phyloP scores from a whole-genome alignment of 2,329 filamentous ascomycete species.

The Trichothecium sympodiale region DNA sequence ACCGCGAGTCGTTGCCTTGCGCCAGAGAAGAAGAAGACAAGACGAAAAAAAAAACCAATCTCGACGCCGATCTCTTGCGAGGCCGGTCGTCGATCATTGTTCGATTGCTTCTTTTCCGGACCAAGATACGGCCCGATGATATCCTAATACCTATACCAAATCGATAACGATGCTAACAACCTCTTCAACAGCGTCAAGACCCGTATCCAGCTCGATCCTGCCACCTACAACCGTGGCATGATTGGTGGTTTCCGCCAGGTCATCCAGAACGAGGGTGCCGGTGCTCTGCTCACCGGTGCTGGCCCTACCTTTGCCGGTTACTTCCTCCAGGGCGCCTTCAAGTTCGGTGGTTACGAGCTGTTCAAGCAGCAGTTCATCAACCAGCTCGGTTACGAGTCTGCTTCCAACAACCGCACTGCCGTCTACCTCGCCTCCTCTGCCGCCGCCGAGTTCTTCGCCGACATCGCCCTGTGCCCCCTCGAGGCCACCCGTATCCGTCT shows the following conservation, averaged over 20 bases:
- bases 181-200: constrained; percentile 68
- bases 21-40: neutral
- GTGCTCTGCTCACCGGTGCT: constrained; percentile 74
- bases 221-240: constrained; percentile 79
- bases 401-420: constrained; percentile 66
- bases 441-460: constrained; percentile 57
- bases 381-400: constrained; percentile 64
- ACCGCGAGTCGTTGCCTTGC: neutral
- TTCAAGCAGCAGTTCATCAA: constrained; percentile 91
- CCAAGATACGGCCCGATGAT: no score
- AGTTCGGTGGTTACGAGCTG: constrained; percentile 91
- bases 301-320: constrained; percentile 82
- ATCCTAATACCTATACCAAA: neutral
- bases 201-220: constrained; percentile 84
- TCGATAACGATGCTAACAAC: constrained; percentile 12
- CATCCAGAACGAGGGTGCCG: constrained; percentile 72
- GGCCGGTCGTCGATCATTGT: no score
- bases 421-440: constrained; percentile 68
- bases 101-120: no score
- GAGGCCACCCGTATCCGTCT: constrained; percentile 91
- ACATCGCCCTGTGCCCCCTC: constrained; percentile 80
- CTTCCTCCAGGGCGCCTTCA: constrained; percentile 89
- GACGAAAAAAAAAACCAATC: no score
- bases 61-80: no score
- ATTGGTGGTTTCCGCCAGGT: constrained; percentile 81